phyloP scores from a whole-genome alignment of 768 basidiomycete species.

The Mycena kentingensis region DNA sequence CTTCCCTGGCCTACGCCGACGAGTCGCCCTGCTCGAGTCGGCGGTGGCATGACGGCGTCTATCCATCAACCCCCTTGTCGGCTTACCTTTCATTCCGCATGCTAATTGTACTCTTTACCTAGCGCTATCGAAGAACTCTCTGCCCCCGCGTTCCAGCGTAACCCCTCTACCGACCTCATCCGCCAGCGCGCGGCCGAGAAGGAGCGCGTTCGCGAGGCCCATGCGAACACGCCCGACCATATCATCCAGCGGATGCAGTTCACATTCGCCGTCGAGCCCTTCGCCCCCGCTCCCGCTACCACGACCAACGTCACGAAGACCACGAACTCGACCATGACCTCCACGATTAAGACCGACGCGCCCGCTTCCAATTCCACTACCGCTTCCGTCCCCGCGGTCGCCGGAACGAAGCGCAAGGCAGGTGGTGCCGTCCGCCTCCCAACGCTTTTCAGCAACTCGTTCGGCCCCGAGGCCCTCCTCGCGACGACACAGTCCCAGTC shows the following conservation, averaged over 20 bases:
- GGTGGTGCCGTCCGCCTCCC: conserved; percentile 61
- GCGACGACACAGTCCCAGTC: conserved; percentile 57
- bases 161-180: conserved; percentile 77
- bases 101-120: conserved; percentile 5
- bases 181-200: conserved; percentile 80
- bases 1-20: neutral
- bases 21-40: neutral
- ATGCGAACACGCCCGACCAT: conserved; percentile 61
- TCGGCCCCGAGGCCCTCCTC: conserved; percentile 76
- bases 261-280: conserved; percentile 79
- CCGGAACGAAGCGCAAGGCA: neutral
- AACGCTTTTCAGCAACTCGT: conserved; percentile 69
- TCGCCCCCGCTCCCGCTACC: conserved; percentile 61
- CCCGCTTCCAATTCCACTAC: conserved; percentile 18
- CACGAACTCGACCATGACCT: conserved; percentile 39
- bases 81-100: conserved; percentile 20
- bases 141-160: conserved; percentile 80
- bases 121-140: conserved; percentile 86
- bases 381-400: conserved; percentile 16
- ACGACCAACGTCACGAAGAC: conserved; percentile 45
- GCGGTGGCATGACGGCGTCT: too few relatives aligned
- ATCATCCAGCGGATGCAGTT: conserved; percentile 89
- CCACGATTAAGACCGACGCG: conserved; percentile 9
- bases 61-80: too few relatives aligned
- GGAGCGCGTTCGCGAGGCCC: conserved; percentile 76